Conservation (phyloP, 106 monocot species). For the Dactylorhiza incarnata region DNA sequence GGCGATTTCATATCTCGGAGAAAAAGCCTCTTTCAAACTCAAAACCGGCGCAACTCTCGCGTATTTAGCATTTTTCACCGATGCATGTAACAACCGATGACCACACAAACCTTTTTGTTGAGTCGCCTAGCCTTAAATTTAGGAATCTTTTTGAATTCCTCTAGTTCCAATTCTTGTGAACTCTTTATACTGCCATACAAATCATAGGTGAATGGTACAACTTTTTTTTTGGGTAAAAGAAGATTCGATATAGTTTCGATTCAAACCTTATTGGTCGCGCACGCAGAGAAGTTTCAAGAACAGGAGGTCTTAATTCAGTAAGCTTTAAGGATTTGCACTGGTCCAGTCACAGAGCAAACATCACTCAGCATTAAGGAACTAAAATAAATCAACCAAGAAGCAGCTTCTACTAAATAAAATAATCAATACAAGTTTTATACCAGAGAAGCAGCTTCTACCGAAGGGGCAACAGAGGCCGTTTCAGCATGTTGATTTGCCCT, state of each 20-base stretch:
- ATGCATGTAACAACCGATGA: background rate
- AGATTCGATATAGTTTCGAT: background rate
- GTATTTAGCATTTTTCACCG: too few species aligned
- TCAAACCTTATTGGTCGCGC: constrained; percentile 68
- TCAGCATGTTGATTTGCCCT: constrained; percentile 61
- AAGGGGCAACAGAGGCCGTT: constrained; percentile 40
- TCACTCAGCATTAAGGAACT: background rate
- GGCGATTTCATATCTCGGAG: too few species aligned
- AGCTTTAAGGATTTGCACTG: constrained; percentile 46
- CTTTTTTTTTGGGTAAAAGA: background rate
- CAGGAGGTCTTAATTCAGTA: constrained; percentile 67
- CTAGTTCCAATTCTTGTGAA: constrained; percentile 67
- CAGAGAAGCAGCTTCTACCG: constrained; percentile 28
- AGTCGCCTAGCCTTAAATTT: constrained; percentile 95
- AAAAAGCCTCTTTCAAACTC: too few species aligned
- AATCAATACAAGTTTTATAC: constrained; percentile 17
- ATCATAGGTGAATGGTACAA: background rate
- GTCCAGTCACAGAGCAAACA: constrained; percentile 29
- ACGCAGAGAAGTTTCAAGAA: constrained; percentile 64
- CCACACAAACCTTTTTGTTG: constrained; percentile 60
- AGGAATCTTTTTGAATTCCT: constrained; percentile 76
- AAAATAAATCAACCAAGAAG: background rate
- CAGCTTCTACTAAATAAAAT: background rate
- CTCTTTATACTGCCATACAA: constrained; percentile 53
- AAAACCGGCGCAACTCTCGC: too few species aligned